phyloP scores from a whole-genome alignment of 805 yeast genomes.

The Cyberlindnera amylophila region DNA sequence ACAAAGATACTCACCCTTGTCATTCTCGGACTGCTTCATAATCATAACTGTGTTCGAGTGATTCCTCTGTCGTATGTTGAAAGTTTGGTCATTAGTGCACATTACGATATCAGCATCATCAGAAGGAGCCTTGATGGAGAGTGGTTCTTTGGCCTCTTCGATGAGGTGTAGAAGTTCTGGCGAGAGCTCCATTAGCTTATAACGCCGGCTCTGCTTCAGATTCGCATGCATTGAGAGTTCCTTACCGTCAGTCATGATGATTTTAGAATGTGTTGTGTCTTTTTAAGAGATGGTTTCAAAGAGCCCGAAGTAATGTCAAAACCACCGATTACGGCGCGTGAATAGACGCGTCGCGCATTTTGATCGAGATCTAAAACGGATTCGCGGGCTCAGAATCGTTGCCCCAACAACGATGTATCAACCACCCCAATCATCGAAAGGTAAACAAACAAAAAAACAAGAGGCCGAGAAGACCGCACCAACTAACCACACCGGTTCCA shows the following conservation, averaged over 20 bases:
- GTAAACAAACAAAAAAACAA: slow-evolving; percentile 7
- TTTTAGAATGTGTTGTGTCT: neutral
- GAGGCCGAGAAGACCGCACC: no score
- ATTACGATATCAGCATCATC: slow-evolving; percentile 47
- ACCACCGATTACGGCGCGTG: neutral
- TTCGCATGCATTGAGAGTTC: slow-evolving; percentile 16
- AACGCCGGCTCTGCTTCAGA: slow-evolving; percentile 30
- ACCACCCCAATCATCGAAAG: slow-evolving; percentile 1
- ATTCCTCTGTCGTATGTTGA: slow-evolving; percentile 68
- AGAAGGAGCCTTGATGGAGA: slow-evolving; percentile 30
- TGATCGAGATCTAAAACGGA: neutral
- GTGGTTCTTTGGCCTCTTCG: slow-evolving; percentile 21
- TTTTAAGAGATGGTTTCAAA: no score
- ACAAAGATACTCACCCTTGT: slow-evolving; percentile 26
- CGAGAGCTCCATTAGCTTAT: slow-evolving; percentile 50
- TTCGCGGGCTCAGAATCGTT: slow-evolving; percentile 1
- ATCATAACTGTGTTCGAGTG: slow-evolving; percentile 83
- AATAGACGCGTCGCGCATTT: neutral
- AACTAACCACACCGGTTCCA: neutral
- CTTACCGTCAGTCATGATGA: slow-evolving; percentile 3
- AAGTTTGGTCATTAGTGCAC: slow-evolving; percentile 57
- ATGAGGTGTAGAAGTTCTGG: slow-evolving; percentile 44
- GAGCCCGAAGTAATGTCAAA: neutral
- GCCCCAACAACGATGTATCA: slow-evolving; percentile 4
- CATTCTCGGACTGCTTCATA: slow-evolving; percentile 30